Conservation (phyloP, 768 basidiomycete genomes). For the Porphyrellus cyaneotinctus region DNA sequence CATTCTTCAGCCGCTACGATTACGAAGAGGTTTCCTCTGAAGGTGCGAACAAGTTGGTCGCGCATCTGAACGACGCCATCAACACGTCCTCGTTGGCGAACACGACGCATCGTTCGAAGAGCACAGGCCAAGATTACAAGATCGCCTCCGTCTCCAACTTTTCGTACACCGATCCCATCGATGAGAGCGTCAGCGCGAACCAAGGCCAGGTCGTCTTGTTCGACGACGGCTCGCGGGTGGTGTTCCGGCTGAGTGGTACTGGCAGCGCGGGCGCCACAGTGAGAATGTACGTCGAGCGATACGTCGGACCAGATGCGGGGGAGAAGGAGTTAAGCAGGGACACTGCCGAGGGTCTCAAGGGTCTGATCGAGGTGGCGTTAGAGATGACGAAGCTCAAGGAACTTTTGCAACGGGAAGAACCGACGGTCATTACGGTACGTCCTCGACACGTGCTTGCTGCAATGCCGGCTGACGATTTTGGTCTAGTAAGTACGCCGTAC, state of each 20-base stretch:
- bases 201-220: constrained; percentile 95
- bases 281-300: constrained; percentile 93
- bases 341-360: constrained; percentile 87
- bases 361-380: constrained; percentile 93
- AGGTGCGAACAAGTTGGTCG: constrained; percentile 83
- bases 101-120: constrained; percentile 61
- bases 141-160: constrained; percentile 82
- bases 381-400: constrained; percentile 79
- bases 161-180: constrained; percentile 98
- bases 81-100: constrained; percentile 62
- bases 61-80: constrained; percentile 69
- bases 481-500: constrained; percentile 14
- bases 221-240: constrained; percentile 86
- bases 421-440: constrained; percentile 93
- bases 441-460: not conserved
- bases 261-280: constrained; percentile 97
- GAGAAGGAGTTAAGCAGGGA: constrained; percentile 65
- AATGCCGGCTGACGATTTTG: constrained; percentile 1
- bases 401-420: constrained; percentile 82
- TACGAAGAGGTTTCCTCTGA: constrained; percentile 96
- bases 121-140: constrained; percentile 67
- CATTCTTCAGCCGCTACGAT: constrained; percentile 98
- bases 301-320: constrained; percentile 68
- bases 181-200: constrained; percentile 86
- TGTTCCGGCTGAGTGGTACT: constrained; percentile 94